Base-by-base conservation (phyloP, 2,329 filamentous ascomycete genomes). In the Cladosporium sp. region DNA sequence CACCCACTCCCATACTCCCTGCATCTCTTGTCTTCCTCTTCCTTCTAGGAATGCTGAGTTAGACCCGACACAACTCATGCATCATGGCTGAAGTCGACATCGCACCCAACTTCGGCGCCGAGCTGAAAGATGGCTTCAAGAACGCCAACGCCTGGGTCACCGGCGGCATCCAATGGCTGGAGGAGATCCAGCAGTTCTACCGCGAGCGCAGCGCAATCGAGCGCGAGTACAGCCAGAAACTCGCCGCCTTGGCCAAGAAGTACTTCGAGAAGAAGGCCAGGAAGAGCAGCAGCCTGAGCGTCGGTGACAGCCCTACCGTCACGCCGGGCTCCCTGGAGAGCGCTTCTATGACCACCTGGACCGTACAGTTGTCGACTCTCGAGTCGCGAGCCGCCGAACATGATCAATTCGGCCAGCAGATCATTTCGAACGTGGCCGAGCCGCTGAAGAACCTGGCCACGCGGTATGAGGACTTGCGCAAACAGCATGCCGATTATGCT, bases 111-210 rank as follows among this genome's bases (percentile, higher is more conserved):
- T 96, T 99, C 72, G 93, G 93, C 73, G 83, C 86, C 53, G 91
- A 96, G 77, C 80, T 97, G 69, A 97, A 95, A 89, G 93, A 99
- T 83, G 89, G 88, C 66, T 99, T 96, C 79, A 96, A 95, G 72
- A 83, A 89, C 15, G 90, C 95, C 68, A 96, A 91, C 73, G 83
- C 80, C 63, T 99, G 93, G 93, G 82, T 95, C 51, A 79, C 83
- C 56, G 85, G 88, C 68, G 90, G 92, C 57, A 95, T 99, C 68
- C 77, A 82, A 58, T 99, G 92, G 92, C 84, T 99, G 53, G 92
- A 96, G 64, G 93, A 99, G 63, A 88, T 99, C 56, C 89, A 99
- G 70, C 85, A 89, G 65, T 99, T 97, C 76, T 99, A 97, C 76
- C 88, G 93, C 57, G 93, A 99, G 71, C 83, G 95, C 52, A 89